Evolutionary conservation across 192 early-diverging fungal genomes (phyloP), one percentile per base, ranked within the genome.

Genomic region (Chytriomyces confervae): DNA sequence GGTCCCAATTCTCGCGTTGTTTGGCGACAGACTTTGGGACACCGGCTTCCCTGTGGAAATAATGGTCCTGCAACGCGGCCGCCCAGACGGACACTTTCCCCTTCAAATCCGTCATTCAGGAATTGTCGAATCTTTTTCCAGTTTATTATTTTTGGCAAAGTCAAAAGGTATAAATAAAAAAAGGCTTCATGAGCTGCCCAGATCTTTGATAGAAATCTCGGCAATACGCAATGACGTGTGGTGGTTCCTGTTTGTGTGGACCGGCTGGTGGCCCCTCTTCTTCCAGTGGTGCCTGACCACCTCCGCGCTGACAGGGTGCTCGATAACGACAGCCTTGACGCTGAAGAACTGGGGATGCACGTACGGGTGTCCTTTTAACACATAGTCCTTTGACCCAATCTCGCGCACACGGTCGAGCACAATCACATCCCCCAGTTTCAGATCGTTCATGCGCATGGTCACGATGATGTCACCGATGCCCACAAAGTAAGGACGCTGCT

Each of bases 401-500:
- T 99, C 96, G 46, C 91, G 88, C 44, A 96, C 93, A 62, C 93
- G 87, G 81, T 95, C 93, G 63, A 99, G 87, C 62, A 85, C 84
- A 75, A 99, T 88, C 49, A 93, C 88, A 85, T 98, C 96, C 20
- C 97, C 97, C 1, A 97, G 82, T 45, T 90, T 79, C 27, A 97
- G 88, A 57, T 97, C 93, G 49, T 92, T 92, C 78, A 97, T 91
- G 20, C 93, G 81, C 81, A 93, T 89, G 50, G 94, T 89, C 11
- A 96, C 84, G 50, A 99, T 89, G 64, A 96, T 85, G 80, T 99
- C 97, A 84, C 95, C 93, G 71, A 92, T 84, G 18, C 93, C 91
- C 20, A 97, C 93, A 65, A 95, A 89, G 83, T 92, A 97, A 7
- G 93, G 95, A n/a, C 93, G 90, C 68, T 89, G 89, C 64, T 93